Conservation (phyloP, 305 asterid genomes). For the Caryopteris hybrid region DNA sequence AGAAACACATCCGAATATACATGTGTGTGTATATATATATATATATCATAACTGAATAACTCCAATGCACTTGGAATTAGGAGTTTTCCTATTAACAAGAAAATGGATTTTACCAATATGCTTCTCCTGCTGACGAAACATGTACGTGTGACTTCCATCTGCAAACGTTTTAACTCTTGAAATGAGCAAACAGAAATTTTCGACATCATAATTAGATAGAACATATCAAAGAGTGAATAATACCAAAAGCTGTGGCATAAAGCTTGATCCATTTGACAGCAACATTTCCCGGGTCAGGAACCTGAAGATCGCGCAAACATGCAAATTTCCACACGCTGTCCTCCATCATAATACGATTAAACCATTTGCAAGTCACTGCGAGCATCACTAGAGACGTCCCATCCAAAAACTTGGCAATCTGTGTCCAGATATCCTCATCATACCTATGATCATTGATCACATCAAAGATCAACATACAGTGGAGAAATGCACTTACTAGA, state of each 20-base stretch:
- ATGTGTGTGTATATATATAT: too few relatives aligned
- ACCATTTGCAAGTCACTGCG: constrained; percentile 78
- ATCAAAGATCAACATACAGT: constrained; percentile 10
- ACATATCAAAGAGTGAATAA: constrained; percentile 13
- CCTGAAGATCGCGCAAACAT: constrained; percentile 91
- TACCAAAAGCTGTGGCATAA: constrained; percentile 83
- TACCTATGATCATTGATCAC: constrained; percentile 37
- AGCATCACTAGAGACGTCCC: constrained; percentile 89
- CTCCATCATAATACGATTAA: constrained; percentile 58
- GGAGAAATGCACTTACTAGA: not conserved
- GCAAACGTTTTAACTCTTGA: constrained; percentile 26
- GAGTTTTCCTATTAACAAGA: not conserved
- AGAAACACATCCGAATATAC: constrained; percentile 2
- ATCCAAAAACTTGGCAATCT: constrained; percentile 88
- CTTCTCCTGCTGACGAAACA: constrained; percentile 78
- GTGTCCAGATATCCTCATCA: constrained; percentile 91
- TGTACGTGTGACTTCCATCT: constrained; percentile 94
- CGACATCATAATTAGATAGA: constrained; percentile 13
- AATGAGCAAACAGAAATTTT: constrained; percentile 1
- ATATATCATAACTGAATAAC: too few relatives aligned
- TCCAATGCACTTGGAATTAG: too few relatives aligned
- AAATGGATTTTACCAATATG: constrained; percentile 67
- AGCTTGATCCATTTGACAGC: constrained; percentile 72
- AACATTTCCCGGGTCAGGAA: constrained; percentile 66
- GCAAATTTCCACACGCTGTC: constrained; percentile 82